A percentile compares a stretch with the other conserved stretches of the same genome.
Conservation (phyloP, 306 rosid species). For the Rosa persica region DNA sequence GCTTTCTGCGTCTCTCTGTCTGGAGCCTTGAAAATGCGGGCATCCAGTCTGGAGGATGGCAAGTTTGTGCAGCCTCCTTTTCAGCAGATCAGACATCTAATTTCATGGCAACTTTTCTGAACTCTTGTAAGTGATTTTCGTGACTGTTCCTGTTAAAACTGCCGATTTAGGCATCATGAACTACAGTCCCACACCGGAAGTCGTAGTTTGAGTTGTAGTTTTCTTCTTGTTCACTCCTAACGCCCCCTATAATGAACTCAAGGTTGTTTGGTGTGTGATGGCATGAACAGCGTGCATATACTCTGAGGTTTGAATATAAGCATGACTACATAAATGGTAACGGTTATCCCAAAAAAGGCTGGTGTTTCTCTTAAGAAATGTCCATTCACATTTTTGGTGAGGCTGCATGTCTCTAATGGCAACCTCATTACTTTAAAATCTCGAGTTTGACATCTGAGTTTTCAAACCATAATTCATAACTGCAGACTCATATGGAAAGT, state of each 20-base stretch:
- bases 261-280: conserved; percentile 24
- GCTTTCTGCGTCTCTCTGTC: not conserved
- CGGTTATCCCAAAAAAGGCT: conserved; percentile 8
- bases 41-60: not conserved
- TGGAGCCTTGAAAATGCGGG: not conserved
- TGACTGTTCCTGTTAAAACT: not conserved
- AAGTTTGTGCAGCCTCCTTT: not conserved
- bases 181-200: not conserved
- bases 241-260: not conserved
- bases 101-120: not conserved
- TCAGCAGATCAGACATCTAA: not conserved
- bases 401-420: conserved; percentile 15
- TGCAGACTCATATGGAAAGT: not conserved
- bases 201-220: not conserved
- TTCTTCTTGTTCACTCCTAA: not conserved
- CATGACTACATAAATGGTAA: conserved; percentile 3
- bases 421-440: conserved; percentile 8
- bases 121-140: not conserved
- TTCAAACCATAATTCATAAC: not conserved
- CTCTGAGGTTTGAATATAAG: not conserved
- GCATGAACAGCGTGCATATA: conserved; percentile 22
- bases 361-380: not conserved
- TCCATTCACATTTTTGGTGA: conserved; percentile 17
- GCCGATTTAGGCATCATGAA: not conserved
- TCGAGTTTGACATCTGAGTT: not conserved